Percentiles rank a stretch among this genome's conserved stretches.
phyloP scores from a whole-genome alignment of 441 rosid genomes.

The Viola pubescens region DNA sequence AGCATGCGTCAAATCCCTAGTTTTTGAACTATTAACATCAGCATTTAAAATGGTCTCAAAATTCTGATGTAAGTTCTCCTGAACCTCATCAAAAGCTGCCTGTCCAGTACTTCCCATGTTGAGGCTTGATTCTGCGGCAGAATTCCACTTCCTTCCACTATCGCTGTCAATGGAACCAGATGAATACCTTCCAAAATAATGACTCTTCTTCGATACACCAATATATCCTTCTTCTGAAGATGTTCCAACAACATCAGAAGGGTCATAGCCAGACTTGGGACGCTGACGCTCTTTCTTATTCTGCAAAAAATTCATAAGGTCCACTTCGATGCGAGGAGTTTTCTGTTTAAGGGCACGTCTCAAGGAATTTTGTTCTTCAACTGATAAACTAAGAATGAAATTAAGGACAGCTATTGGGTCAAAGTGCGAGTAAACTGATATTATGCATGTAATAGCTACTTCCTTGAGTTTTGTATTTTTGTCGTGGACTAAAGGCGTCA shows the following conservation, averaged over 20 bases:
- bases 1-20: conserved; percentile 41
- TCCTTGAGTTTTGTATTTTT: conserved; percentile 93
- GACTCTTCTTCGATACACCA: conserved; percentile 57
- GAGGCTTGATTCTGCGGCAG: conserved; percentile 59
- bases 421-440: conserved; percentile 84
- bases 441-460: conserved; percentile 84
- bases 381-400: conserved; percentile 87
- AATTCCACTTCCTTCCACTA: conserved; percentile 79
- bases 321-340: conserved; percentile 98
- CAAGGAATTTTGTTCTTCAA: conserved; percentile 94
- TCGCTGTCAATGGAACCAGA: conserved; percentile 75
- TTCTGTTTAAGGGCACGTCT: conserved; percentile 89
- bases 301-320: conserved; percentile 87
- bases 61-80: conserved; percentile 59
- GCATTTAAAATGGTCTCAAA: conserved; percentile 42
- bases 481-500: conserved; percentile 74
- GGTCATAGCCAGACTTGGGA: conserved; percentile 67
- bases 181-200: conserved; percentile 76
- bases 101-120: conserved; percentile 40
- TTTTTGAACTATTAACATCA: conserved; percentile 40
- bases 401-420: conserved; percentile 84
- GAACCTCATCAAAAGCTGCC: conserved; percentile 52
- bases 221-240: conserved; percentile 88
- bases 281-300: conserved; percentile 90
- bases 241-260: conserved; percentile 76